Percentiles rank a stretch among this genome's conserved stretches.
These are phyloP conservation scores for Aspergillus baeticus DNA, from an alignment of 495 filamentous ascomycete genomes.

Conservation along the genomic window DNA sequence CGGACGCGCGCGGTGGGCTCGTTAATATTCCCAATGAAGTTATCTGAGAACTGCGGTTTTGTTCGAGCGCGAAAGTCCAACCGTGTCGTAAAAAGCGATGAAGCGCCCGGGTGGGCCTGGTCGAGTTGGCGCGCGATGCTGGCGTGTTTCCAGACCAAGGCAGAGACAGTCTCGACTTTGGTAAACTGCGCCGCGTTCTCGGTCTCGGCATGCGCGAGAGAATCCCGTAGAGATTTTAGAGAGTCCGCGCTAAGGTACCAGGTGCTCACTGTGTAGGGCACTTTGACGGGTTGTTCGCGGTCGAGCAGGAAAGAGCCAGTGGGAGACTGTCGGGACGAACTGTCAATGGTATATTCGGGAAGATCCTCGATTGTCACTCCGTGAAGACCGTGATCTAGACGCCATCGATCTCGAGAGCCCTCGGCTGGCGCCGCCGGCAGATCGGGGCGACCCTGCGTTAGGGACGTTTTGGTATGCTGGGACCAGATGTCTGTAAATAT, in stretches of 20 bases:
- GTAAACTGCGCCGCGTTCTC: constrained; percentile 8
- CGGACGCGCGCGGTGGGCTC: constrained; percentile 10
- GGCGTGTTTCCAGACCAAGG: constrained; percentile 13
- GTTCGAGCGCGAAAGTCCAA: constrained; percentile 12
- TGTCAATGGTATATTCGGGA: constrained; percentile 10
- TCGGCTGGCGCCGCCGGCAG: not conserved
- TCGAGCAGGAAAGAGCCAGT: constrained; percentile 8
- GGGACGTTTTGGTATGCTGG: constrained; percentile 1
- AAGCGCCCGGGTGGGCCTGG: not conserved
- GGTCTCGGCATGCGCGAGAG: not conserved
- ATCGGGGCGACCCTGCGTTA: not conserved
- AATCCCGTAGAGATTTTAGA: constrained; percentile 1
- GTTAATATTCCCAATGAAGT: constrained; percentile 12
- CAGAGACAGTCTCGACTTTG: constrained; percentile 11
- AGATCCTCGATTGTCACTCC: constrained; percentile 8
- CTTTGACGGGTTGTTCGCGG: constrained; percentile 7
- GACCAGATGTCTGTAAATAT: constrained; percentile 8
- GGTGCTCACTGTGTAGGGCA: constrained; percentile 11
- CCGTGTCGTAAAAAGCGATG: constrained; percentile 11
- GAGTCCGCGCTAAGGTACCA: constrained; percentile 7
- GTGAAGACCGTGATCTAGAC: constrained; percentile 6
- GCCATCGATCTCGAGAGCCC: constrained; percentile 4
- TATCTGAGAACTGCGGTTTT: constrained; percentile 3
- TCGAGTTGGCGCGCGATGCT: constrained; percentile 9
- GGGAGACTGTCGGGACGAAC: constrained; percentile 1